Evolutionary conservation across 1,284 basidiomycete genomes (phyloP).

Genomic region (Apiotrichum veenhuisii): DNA sequence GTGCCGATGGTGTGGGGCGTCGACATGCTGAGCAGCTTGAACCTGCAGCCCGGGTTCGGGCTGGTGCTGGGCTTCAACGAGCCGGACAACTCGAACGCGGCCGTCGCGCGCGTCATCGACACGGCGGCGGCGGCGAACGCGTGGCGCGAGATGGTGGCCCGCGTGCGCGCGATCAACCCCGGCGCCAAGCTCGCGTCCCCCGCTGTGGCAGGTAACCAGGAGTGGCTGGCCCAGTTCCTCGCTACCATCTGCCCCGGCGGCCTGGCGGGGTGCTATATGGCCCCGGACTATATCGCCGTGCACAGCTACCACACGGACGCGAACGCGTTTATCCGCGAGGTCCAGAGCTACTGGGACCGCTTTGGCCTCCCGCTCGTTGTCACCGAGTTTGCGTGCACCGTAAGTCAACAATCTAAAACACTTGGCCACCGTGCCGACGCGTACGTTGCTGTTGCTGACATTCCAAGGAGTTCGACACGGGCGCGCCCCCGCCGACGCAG

Average conservation of each 20-base stretch:
- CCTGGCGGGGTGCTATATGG: slow-evolving; percentile 20
- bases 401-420: too few relatives aligned
- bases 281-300: slow-evolving; percentile 35
- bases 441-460: too few relatives aligned
- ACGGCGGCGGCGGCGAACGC: not conserved
- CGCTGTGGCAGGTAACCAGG: slow-evolving; percentile 27
- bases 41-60: not conserved
- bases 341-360: slow-evolving; percentile 21
- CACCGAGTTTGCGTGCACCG: slow-evolving; percentile 31
- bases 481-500: slow-evolving; percentile 1
- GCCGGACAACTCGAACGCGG: not conserved
- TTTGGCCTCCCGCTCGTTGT: slow-evolving; percentile 30
- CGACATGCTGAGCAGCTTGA: not conserved
- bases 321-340: slow-evolving; percentile 24
- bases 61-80: slow-evolving; percentile 7
- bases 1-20: slow-evolving; percentile 3
- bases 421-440: too few relatives aligned
- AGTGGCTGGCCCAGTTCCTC: slow-evolving; percentile 28
- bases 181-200: slow-evolving; percentile 21
- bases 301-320: slow-evolving; percentile 40
- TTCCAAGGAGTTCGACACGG: not conserved
- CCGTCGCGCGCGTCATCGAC: not conserved
- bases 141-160: not conserved
- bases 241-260: slow-evolving; percentile 10
- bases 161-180: not conserved